Percentiles rank a stretch among this genome's conserved stretches.
These are phyloP conservation scores for Boletus edulis DNA, from an alignment of 768 basidiomycete genomes.

Conservation along the genomic window DNA sequence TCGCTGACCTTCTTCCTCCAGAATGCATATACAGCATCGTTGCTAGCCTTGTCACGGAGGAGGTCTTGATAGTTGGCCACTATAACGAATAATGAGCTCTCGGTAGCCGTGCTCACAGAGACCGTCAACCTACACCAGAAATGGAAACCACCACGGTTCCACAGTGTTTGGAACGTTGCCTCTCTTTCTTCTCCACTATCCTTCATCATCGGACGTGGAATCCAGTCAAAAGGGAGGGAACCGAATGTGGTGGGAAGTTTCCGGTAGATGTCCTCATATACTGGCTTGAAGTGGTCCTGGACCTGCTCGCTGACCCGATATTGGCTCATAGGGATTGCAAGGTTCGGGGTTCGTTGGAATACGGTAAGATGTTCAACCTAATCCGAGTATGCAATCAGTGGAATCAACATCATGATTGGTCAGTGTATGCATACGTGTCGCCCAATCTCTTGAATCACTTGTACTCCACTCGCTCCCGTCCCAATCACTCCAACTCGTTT, in stretches of 20 bases:
- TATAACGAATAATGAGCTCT: neutral
- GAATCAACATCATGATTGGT: neutral
- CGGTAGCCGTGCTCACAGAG: neutral
- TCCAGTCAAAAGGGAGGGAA: neutral
- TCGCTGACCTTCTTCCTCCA: conserved; percentile 7
- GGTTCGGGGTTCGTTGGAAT: conserved; percentile 19
- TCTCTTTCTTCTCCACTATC: conserved; percentile 11
- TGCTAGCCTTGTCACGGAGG: neutral
- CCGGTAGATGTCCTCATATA: conserved; percentile 4
- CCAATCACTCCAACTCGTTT: conserved; percentile 18
- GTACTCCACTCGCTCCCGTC: conserved; percentile 15
- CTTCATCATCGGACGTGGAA: conserved; percentile 5
- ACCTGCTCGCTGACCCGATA: conserved; percentile 2
- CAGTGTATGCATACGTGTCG: neutral
- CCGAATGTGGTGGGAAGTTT: conserved; percentile 1
- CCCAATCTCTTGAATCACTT: conserved; percentile 15
- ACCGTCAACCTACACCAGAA: conserved; percentile 11
- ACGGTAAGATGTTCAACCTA: conserved; percentile 8
- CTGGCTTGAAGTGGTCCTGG: conserved; percentile 10
- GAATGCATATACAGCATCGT: conserved; percentile 3
- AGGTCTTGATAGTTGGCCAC: conserved; percentile 11
- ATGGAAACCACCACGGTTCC: conserved; percentile 8
- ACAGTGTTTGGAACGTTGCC: conserved; percentile 4
- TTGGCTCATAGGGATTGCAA: conserved; percentile 13
- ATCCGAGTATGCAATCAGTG: neutral